Conservation (phyloP, 345 rosid species). For the Boechera retrofracta region DNA sequence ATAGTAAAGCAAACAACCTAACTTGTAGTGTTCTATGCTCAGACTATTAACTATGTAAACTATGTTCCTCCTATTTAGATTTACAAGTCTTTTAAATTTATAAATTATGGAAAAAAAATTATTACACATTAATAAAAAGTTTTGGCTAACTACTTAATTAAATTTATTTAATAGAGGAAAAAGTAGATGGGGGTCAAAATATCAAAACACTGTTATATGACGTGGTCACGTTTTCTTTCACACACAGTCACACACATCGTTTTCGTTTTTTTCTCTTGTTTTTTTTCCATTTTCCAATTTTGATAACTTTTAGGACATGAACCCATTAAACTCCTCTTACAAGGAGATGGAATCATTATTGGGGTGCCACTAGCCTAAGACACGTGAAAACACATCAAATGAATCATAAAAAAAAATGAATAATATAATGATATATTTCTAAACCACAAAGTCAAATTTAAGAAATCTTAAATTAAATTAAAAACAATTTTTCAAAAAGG, state of each 20-base stretch:
- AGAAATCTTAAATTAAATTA: not conserved
- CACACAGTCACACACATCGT: not conserved
- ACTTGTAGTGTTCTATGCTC: no score
- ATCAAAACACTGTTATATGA: conserved; percentile 6
- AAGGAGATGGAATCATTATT: not conserved
- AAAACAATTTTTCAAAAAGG: not conserved
- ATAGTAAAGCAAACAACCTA: no score
- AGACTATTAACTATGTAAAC: no score
- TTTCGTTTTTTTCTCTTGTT: not conserved
- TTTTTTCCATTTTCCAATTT: not conserved
- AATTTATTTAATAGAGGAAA: conserved; percentile 20
- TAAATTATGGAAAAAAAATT: no score
- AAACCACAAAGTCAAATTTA: not conserved
- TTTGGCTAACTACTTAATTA: not conserved
- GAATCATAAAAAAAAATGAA: not conserved
- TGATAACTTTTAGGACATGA: not conserved
- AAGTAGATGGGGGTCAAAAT: conserved; percentile 23
- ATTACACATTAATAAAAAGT: not conserved
- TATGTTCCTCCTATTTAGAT: no score
- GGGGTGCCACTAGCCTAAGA: not conserved
- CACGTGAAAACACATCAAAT: not conserved
- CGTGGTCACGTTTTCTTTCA: conserved; percentile 29
- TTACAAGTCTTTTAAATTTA: no score
- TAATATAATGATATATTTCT: not conserved
- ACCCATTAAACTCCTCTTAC: not conserved